Evolutionary conservation across 2,329 filamentous ascomycete species (phyloP), one percentile per base, ranked within the genome.

Genomic region (Sclerotinia sclerotiorum): DNA sequence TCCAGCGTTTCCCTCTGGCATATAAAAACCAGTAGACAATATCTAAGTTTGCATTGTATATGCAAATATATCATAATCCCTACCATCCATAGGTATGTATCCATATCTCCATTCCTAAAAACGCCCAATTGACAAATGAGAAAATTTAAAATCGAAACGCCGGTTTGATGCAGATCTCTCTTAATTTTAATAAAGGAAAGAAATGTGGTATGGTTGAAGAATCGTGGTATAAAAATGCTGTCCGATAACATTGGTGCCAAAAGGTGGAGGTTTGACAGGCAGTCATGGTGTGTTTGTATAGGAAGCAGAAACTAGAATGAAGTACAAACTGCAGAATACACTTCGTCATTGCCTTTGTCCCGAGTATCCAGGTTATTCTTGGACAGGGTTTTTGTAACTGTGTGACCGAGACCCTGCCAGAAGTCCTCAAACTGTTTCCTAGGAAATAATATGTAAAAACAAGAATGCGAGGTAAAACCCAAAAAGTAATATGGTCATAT

Each of bases 41-140:
- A 39, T 63, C 60, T 63, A 63, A 57, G 46, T 63, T 46, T 51
- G 60, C 46, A 63, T 27, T 63, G 46, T 10, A 39, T 21, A 32
- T 49, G 46, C 46, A 63, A 51, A 63, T 51, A 51, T 51, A 51
- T 63, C 60, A 63, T 63, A 51, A 39, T 13, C 15, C 29, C 60
- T 63, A 42, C 46, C 60, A 51, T 51, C 46, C 60, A 63, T 63
- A 63, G 60, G 48, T 52, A 51, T 57, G 54, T 57, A 57, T 57
- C 54, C 54, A 24, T 63, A 51, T 63, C 60, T 63, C 46, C 46
- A 42, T 42, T 51, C 15, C 46, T 19, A 11, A 51, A 35, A 63
- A 63, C 60, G 60, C 60, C 60, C 46, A 42, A n/a, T 27, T 39
- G 27, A 63, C 46, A 63, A 62, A 42, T 13, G 60, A 63, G 15